These are phyloP conservation scores for Polyporus arcularius DNA, from an alignment of 768 basidiomycete genomes.

Conservation along the genomic window DNA sequence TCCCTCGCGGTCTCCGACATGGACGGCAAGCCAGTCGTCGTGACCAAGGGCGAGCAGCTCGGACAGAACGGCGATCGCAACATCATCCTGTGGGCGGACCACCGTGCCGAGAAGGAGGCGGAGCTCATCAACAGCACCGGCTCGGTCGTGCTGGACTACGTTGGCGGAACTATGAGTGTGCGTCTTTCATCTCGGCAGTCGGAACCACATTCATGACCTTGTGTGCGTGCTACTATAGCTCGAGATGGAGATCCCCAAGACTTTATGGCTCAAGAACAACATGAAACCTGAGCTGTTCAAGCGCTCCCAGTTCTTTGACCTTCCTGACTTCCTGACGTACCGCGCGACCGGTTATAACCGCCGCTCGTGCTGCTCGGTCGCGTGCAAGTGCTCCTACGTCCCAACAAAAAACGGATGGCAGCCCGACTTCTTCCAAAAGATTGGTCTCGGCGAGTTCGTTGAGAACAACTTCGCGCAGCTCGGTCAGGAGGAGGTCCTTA, in stretches of 20 bases:
- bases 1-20: conserved; percentile 85
- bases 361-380: conserved; percentile 90
- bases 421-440: conserved; percentile 79
- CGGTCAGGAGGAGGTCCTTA: conserved; percentile 67
- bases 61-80: conserved; percentile 77
- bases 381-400: conserved; percentile 95
- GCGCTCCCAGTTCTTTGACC: conserved; percentile 82
- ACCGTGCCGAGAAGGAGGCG: conserved; percentile 91
- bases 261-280: conserved; percentile 92
- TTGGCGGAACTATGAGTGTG: conserved; percentile 95
- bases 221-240: conserved; percentile 47
- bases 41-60: conserved; percentile 67
- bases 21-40: conserved; percentile 69
- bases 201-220: not conserved
- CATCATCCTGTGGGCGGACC: conserved; percentile 95
- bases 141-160: conserved; percentile 87
- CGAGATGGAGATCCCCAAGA: conserved; percentile 98
- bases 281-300: conserved; percentile 75
- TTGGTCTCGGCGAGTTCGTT: conserved; percentile 75
- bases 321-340: conserved; percentile 97
- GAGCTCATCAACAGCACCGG: conserved; percentile 84
- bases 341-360: conserved; percentile 71
- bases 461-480: conserved; percentile 73
- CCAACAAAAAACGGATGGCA: conserved; percentile 86
- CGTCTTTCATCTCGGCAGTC: not conserved